phyloP scores from a whole-genome alignment of 306 rosid species.

The Citrullus mucosospermus region DNA sequence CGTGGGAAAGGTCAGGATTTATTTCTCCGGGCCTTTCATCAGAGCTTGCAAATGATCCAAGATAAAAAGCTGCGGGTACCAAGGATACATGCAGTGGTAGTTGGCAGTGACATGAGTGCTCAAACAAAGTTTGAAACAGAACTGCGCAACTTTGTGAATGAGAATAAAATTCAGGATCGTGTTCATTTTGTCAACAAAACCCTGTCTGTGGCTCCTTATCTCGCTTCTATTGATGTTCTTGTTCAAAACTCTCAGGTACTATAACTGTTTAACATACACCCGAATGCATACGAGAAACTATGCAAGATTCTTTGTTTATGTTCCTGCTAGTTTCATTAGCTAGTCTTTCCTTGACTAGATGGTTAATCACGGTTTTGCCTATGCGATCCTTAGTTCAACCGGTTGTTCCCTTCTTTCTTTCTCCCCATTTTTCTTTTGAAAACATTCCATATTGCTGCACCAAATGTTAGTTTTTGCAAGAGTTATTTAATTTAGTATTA shows the following conservation, averaged over 20 bases:
- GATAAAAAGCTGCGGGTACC: constrained; percentile 75
- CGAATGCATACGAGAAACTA: constrained; percentile 6
- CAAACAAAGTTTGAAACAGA: constrained; percentile 74
- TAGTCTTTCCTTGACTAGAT: neutral
- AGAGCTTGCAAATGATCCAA: constrained; percentile 49
- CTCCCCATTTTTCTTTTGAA: neutral
- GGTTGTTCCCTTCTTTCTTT: neutral
- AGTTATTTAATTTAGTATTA: neutral
- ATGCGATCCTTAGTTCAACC: neutral
- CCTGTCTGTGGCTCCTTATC: constrained; percentile 81
- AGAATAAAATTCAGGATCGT: constrained; percentile 59
- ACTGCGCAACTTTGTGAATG: constrained; percentile 52
- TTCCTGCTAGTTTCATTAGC: neutral
- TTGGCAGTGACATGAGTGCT: constrained; percentile 83
- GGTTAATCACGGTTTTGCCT: neutral
- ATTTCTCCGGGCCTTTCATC: constrained; percentile 72
- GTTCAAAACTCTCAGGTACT: constrained; percentile 97
- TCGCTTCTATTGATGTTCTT: constrained; percentile 84
- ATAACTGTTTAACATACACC: neutral
- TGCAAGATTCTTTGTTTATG: neutral
- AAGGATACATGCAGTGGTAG: constrained; percentile 70
- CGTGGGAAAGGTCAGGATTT: constrained; percentile 95
- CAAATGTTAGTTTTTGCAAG: neutral
- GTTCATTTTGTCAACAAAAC: constrained; percentile 94
- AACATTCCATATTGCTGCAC: neutral